Percentiles rank a stretch among this genome's conserved stretches.
Evolutionary conservation across 169 alveolate species (phyloP).

Genomic region (Eimeria necatrix): DNA sequence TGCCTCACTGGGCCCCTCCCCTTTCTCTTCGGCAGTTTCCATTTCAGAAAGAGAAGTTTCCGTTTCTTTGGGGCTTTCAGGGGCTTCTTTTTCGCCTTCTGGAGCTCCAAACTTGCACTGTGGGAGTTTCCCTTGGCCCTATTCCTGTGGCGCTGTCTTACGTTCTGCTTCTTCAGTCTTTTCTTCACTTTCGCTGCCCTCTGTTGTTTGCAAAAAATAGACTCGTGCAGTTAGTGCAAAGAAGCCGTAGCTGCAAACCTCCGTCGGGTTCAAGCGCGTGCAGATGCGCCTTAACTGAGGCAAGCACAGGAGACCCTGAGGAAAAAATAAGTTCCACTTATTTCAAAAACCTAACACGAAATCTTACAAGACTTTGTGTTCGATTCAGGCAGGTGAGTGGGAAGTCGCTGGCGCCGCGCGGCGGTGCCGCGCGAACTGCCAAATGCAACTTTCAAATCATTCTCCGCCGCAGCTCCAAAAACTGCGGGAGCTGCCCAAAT

Average conservation of each 20-base stretch:
- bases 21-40: neutral
- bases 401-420: no score
- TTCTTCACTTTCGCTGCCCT: neutral
- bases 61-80: neutral
- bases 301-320: slow-evolving; percentile 29
- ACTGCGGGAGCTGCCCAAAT: no score
- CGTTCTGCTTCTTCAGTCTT: neutral
- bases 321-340: neutral
- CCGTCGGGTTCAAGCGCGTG: neutral
- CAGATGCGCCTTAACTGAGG: slow-evolving; percentile 53
- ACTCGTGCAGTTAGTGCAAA: neutral
- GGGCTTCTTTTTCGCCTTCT: neutral
- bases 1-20: neutral
- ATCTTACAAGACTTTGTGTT: neutral
- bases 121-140: neutral
- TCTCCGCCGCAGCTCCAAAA: no score
- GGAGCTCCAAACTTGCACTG: neutral
- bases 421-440: no score
- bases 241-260: slow-evolving; percentile 26
- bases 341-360: no score
- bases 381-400: no score
- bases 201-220: neutral
- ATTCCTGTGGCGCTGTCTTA: neutral
- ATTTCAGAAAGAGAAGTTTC: neutral
- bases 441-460: no score